Evolutionary conservation across 768 basidiomycete genomes (phyloP), one percentile per base, ranked within the genome.

Genomic region (Melanogaster broomeanus): DNA sequence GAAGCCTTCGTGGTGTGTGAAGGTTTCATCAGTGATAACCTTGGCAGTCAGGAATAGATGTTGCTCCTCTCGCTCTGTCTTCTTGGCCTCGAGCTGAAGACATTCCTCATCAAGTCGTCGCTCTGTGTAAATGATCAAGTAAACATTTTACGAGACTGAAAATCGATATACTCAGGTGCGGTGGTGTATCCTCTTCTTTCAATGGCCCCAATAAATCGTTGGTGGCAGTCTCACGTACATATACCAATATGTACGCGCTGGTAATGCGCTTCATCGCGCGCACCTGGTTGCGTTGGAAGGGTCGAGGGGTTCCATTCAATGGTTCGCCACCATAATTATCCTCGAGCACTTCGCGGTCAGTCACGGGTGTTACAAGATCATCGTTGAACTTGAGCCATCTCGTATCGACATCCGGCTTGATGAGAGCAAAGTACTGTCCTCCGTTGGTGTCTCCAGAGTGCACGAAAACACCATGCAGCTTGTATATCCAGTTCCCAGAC

Each of bases 181-280:
- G 70, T 7, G 97, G 97, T 6, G 96, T 98, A 61, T 98, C 96
- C 61, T 87, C 87, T 56, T 93, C 90, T 38, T 83, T 87, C 74
- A 97, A 97, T 0, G 95, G 90, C 33, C 89, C 83, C 52, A 99
- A 73, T 15, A 98, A 84, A 55, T 95, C 93, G 60, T 88, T 82
- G 46, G 90, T 81, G 5, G 84, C 87, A 3, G 76, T 77, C 69
- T 97, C 94, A 34, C 96, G 86, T 52, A 98, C 84, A 70, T 99
- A 98, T 28, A 99, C 97, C 81, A 99, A 76, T 97, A 99, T 98
- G 76, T 99, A 99, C 37, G 97, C 97, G 70, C 98, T 98, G 21
- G 96, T 98, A 73, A 98, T 98, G 43, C 96, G 88, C 73, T 98
- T 98, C 81, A 97, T 88, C 8, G 95, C 88, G 31, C 95, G 82